Base-by-base conservation (phyloP, 1,284 basidiomycete genomes). In the Cystobasidiaceae sp. region DNA sequence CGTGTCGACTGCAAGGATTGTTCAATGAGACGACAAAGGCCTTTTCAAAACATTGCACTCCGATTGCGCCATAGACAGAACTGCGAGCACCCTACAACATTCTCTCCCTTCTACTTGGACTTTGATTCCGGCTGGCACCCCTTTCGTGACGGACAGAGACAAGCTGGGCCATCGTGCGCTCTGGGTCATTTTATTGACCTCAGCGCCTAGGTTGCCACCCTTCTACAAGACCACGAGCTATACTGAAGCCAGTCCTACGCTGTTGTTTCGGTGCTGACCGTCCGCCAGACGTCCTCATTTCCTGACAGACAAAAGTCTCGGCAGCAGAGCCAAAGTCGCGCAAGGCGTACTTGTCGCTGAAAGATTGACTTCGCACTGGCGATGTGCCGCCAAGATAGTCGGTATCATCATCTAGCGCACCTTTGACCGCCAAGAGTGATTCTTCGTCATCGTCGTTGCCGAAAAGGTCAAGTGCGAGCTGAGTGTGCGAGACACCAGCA, bases 321-420 rank as follows among this genome's bases (percentile, higher is more conserved):
- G 93, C 93, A 2, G 93, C 90, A 28, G 90, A 89, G 66, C 89
- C 86, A 91, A 92, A 96, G 75, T 93, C 90, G 58, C 93, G 90
- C 64, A 96, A 77, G 1, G 88, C 82, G 76, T 94, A 93, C 75
- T 87, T 90, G 56, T 85, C 61, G 23, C 45, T 50, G 4, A 54
- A 41, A 2, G 41, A n/a, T 15, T 56, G 34, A 21, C 37, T 54
- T n/a, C 51, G 23, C 25, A 13, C 45, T 33, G n/a, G n/a, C n/a
- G n/a, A n/a, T n/a, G n/a, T n/a, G n/a, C n/a, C n/a, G n/a, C n/a
- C n/a, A n/a, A n/a, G n/a, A n/a, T n/a, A n/a, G n/a, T n/a, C n/a
- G n/a, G n/a, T n/a, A n/a, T n/a, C n/a, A n/a, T n/a, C n/a, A n/a
- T n/a, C n/a, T n/a, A n/a, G n/a, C n/a, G n/a, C 46, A 74, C 75